Evolutionary conservation across 805 yeast genomes (phyloP), one percentile per base, ranked within the genome.

Genomic region (Teunomyces panamensis): DNA sequence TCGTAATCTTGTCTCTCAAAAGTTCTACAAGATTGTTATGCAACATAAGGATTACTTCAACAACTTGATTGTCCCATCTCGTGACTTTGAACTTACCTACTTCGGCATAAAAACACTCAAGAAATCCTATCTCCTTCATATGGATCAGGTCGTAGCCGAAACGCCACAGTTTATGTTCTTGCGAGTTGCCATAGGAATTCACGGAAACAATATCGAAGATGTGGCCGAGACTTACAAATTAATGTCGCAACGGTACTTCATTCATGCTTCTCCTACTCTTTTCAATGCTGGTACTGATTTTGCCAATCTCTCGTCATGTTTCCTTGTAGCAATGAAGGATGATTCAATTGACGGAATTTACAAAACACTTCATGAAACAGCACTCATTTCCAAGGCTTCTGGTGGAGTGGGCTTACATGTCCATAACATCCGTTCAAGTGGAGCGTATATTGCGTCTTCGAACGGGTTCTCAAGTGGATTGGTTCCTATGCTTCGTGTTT

Each of bases 291-390:
- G 97, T 44, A 89, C 96, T 26, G 85, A 90, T 32, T 74, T 79
- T 48, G 87, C 94, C 26, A 89, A 81, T 64, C 79, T 92, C 75
- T 88, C 97, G 11, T 91, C 97, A 10, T 92, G 98, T 71, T 92
- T 91, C 75, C 73, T 92, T 44, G 77, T 92, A 39, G 92, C 92
- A 29, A 89, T 89, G 91, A 83, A 85, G 60, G 96, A 87, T 42
- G 99, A 92, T 68, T 91, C 97, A 3, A 89, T 92, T 51, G 97
- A 92, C 53, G 98, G 97, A 32, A 92, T 92, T 44, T 92, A 88
- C 63, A 88, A 87, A 51, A 89, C 98, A 10, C 77, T 92, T 46
- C 87, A 91, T 68, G 84, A 85, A 52, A 79, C 94, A 58, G 97
- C 99, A 9, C 72, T 89, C 59, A 91, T 92, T 44, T 89, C 96